Evolutionary conservation across 2,329 filamentous ascomycete genomes (phyloP), one percentile per base, ranked within the genome.

Genomic region (Aspergillus texensis): DNA sequence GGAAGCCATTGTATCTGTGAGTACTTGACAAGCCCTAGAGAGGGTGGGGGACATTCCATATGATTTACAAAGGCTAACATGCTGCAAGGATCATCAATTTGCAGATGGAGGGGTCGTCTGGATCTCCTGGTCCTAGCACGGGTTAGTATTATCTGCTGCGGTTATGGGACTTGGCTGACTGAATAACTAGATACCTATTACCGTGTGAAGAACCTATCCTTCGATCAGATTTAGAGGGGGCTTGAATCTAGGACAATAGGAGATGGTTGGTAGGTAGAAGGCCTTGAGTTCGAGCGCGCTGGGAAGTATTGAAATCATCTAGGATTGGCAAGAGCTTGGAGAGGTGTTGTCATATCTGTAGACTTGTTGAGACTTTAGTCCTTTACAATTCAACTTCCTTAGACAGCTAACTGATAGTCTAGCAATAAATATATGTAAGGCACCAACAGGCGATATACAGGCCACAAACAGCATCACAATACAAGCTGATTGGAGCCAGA

Each of bases 1-100:
- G 83, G 4, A 78, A 83, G 70, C 71, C 79, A 0, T 76, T 84
- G 74, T 62, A 69, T 46, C 57, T 74, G 65, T 69, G 61, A 60
- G 65, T 65, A n/a, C 19, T 19, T 14, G n/a, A 48, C 16, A 9
- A 14, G 1, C 16, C 4, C 21, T 26, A 16, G 4, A 26, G 11
- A 14, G 24, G 45, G 24, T 1, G 24, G 21, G 21, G n/a, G 11
- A 52, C 32, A 6, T 39, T 1, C 12, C 3, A 8, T 39, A 39
- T 19, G 16, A 39, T 41, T n/a, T 19, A 8, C 16, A 19, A 19
- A 41, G 6, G 3, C 16, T 50, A 28, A 50, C 16, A n/a, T n/a
- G 8, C n/a, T n/a, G 28, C 28, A 67, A 67, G 63, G 26, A 69
- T 72, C 46, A 69, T 73, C 59, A 67, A 73, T 62, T 32, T 71